Base-by-base conservation (phyloP, 139 green algal species). In the Volvox reticuliferus region DNA sequence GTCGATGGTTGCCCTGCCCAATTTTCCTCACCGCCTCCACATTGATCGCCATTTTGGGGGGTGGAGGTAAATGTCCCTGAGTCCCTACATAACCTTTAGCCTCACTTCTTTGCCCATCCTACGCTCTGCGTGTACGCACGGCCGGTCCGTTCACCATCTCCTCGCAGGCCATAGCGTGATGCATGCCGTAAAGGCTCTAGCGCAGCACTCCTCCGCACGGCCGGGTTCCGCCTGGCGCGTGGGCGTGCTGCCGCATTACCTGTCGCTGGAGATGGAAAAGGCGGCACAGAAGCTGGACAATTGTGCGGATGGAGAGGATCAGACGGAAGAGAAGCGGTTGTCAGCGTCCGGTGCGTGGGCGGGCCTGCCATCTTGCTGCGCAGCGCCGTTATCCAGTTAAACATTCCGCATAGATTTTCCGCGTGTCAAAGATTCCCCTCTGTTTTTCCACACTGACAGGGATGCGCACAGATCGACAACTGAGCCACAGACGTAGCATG, bases 191-290 rank as follows among this genome's bases (percentile, higher is more conserved):
- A 86, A 88, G 33, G 91, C 93, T 3, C 76, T 95, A 20, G 28
- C 88, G 68, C 88, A 76, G 67, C 61, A 69, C 37, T 86, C 33
- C 28, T 26, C 44, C 24, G 32, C 67, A 2, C 79, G 61, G 26
- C 93, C 91, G 28, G 93, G 93, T 76, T 84, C 44, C 76, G 89
- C 91, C n/a, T 94, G 91, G 93, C 84, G 93, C 22, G 91, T 95
- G 33, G 91, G 91, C 35, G 91, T 93, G 26, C 13, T 91, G 88
- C 88, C 50, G 71, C 88, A 90, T 2, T 28, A 86, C 28, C 2
- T 91, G 32, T 78, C 75, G 28, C 18, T 68, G n/a, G 88, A 88
- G 73, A 36, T 86, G 37, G 83, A 88, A 67, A 68, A 62, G 50
- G 44, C 69, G 67, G 62, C 86, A n/a, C 22, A 36, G 6, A 76